These are phyloP conservation scores for Candida ipomoeae DNA, from an alignment of 805 yeast genomes.

Conservation along the genomic window DNA sequence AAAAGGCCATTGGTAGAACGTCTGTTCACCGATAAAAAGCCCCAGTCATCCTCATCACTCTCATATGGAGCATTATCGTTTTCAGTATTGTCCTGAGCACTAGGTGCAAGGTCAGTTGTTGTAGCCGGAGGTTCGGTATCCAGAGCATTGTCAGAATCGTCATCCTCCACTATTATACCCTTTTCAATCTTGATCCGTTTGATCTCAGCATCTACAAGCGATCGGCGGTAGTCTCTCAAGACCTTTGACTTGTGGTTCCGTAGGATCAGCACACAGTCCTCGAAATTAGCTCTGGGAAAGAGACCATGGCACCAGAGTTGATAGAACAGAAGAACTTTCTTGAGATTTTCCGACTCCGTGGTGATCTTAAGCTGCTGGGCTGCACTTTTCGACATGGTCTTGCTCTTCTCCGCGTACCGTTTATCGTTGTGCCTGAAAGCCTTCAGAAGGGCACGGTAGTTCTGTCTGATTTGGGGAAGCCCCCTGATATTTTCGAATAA, in stretches of 20 bases:
- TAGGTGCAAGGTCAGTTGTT: slow-evolving; percentile 5
- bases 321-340: slow-evolving; percentile 37
- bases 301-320: slow-evolving; percentile 45
- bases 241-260: slow-evolving; percentile 13
- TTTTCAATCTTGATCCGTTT: slow-evolving; percentile 16
- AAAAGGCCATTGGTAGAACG: slow-evolving; percentile 23
- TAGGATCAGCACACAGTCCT: slow-evolving; percentile 16
- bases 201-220: slow-evolving; percentile 14
- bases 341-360: slow-evolving; percentile 33
- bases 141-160: slow-evolving; percentile 1
- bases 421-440: slow-evolving; percentile 28
- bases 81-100: slow-evolving; percentile 6
- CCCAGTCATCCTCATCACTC: slow-evolving; percentile 20
- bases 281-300: slow-evolving; percentile 18
- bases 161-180: slow-evolving; percentile 17
- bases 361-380: slow-evolving; percentile 22
- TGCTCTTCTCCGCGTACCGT: slow-evolving; percentile 12
- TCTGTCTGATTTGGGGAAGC: slow-evolving; percentile 28
- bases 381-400: slow-evolving; percentile 13
- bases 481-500: slow-evolving; percentile 33
- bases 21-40: slow-evolving; percentile 14
- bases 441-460: slow-evolving; percentile 25
- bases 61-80: slow-evolving; percentile 8
- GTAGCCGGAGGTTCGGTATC: slow-evolving; percentile 8
- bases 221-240: slow-evolving; percentile 13